A percentile compares a stretch with the other conserved stretches of the same genome.
phyloP scores from a whole-genome alignment of 2,329 filamentous ascomycete genomes.

The Paecilomyces sp. region DNA sequence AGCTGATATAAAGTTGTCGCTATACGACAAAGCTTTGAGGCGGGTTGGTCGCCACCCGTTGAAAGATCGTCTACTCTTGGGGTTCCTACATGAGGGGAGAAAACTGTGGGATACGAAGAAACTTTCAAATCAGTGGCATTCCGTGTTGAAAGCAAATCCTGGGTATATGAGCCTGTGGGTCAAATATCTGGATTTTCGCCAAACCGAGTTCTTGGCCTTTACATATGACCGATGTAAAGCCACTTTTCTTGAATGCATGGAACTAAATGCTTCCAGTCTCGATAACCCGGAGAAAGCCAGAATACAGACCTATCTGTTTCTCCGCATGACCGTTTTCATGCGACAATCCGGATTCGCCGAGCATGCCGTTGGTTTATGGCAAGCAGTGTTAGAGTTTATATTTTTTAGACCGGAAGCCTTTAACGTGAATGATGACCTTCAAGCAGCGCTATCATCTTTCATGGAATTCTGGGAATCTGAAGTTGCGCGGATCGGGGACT shows the following conservation, averaged over 20 bases:
- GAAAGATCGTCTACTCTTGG: constrained; percentile 56
- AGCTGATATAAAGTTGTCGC: constrained; percentile 70
- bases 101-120: constrained; percentile 63
- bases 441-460: constrained; percentile 39
- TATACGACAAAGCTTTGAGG: constrained; percentile 69
- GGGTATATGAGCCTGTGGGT: constrained; percentile 63
- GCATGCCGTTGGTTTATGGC: constrained; percentile 72
- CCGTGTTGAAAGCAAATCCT: constrained; percentile 50
- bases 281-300: constrained; percentile 14
- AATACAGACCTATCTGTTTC: constrained; percentile 61
- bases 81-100: constrained; percentile 66
- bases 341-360: constrained; percentile 73
- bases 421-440: constrained; percentile 6
- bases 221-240: constrained; percentile 59
- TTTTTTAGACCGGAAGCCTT: constrained; percentile 49
- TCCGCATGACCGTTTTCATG: constrained; percentile 67
- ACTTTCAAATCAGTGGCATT: constrained; percentile 58
- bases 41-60: constrained; percentile 43
- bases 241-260: constrained; percentile 54
- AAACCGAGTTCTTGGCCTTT: constrained; percentile 61
- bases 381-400: constrained; percentile 67
- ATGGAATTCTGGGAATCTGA: constrained; percentile 84
- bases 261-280: constrained; percentile 22
- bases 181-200: constrained; percentile 62
- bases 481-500: constrained; percentile 68